Percentiles rank a stretch among this genome's conserved stretches.
These are phyloP conservation scores for Nicotiana obtusifolia DNA, from an alignment of 257 asterid species.

Conservation along the genomic window DNA sequence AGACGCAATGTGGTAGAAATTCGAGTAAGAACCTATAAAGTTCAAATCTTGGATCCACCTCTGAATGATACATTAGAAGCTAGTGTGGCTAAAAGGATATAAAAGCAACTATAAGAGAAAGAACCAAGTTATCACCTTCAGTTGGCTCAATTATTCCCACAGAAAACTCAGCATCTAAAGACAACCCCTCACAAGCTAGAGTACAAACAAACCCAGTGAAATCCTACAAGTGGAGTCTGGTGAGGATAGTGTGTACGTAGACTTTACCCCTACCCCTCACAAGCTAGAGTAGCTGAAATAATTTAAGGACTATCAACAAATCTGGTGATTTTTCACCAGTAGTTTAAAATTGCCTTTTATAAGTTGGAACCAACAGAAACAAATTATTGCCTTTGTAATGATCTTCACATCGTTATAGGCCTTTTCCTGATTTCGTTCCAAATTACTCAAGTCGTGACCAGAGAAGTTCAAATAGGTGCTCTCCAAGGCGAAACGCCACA, in stretches of 20 bases:
- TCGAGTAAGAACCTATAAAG: not conserved
- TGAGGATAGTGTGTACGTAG: too few relatives aligned
- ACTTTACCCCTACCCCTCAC: too few relatives aligned
- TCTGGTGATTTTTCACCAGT: not conserved
- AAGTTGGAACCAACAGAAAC: not conserved
- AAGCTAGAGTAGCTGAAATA: not conserved
- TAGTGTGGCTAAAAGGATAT: not conserved
- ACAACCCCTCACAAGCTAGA: too few relatives aligned
- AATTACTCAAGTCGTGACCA: not conserved
- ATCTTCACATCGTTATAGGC: not conserved
- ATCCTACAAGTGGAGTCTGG: too few relatives aligned
- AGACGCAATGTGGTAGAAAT: not conserved
- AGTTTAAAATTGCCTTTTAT: not conserved
- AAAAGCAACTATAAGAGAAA: not conserved
- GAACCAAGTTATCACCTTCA: too few relatives aligned
- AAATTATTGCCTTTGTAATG: not conserved
- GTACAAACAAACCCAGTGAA: too few relatives aligned
- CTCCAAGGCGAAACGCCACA: not conserved
- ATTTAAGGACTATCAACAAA: not conserved
- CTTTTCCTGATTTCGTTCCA: not conserved
- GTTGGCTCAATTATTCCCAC: too few relatives aligned
- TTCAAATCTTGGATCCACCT: not conserved
- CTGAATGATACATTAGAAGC: not conserved
- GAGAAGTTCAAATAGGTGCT: not conserved
- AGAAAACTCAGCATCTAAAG: not conserved